Base-by-base conservation (phyloP, 805 yeast species). In the Metschnikowia shivogae region DNA sequence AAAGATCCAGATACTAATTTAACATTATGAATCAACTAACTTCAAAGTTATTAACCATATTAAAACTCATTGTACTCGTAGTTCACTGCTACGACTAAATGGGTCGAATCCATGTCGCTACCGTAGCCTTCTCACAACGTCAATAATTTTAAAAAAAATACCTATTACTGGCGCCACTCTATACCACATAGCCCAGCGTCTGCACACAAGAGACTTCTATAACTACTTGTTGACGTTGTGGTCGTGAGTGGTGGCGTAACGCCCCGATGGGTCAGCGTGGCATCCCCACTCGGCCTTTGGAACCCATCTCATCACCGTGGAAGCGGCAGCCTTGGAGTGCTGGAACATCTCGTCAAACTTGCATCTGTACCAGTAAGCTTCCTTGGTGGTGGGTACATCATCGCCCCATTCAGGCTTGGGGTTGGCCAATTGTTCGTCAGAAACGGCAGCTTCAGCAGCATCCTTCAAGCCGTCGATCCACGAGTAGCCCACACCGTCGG, bases 271-370 rank as follows among this genome's bases (percentile, higher is more conserved):
- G 71, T 93, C 99, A 60, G 84, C 96, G 62, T 90, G 89, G 74
- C 99, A 93, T 56, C 99, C 99, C 99, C 99, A 93, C 70, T 93
- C 99, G 52, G 98, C 98, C 79, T 93, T 93, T 66, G 99, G 99
- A 70, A 93, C 73, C 99, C 99, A 93, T 79, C 99, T 86, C 97
- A 88, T 89, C 49, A 93, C 99, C 14, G 99, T 93, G 34, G 82
- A 73, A 48, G 96, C 97, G 54, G 95, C 99, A 55, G 97, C 93
- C 69, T 82, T 77, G 59, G 84, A 82, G 50, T 90, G 86, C 42
- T 61, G 55, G 86, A 89, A 93, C 59, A 88, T 72, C 61, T 86
- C 95, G 70, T 93, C 99, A 61, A 93, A 93, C 78, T 89, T 87
- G 64, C 85, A 78, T 80, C 99, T 85, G 81, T 93, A 93, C 95